phyloP scores from a whole-genome alignment of 345 rosid genomes.

The Turritis glabra region DNA sequence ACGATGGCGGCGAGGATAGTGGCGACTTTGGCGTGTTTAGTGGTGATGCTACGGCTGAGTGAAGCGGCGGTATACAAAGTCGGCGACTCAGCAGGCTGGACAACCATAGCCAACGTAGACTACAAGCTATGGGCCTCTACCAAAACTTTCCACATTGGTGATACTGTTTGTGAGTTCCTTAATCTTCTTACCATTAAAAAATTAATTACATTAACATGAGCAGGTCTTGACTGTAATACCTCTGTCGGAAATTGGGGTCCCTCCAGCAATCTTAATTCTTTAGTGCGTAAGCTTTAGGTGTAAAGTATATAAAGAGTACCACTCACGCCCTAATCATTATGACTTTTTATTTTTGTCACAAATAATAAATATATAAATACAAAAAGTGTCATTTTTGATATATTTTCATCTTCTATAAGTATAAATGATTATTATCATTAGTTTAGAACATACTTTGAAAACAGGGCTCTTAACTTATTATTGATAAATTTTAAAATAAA shows the following conservation, averaged over 20 bases:
- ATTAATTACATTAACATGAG: background rate
- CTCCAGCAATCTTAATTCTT: background rate
- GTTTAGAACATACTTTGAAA: background rate
- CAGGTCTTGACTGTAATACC: background rate
- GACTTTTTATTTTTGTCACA: background rate
- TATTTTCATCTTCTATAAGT: background rate
- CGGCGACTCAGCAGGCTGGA: conserved; percentile 93
- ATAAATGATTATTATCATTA: background rate
- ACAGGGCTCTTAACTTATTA: background rate
- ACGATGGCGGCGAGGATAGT: conserved; percentile 22
- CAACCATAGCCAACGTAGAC: conserved; percentile 77
- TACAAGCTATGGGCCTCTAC: conserved; percentile 85
- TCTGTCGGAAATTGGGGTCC: conserved; percentile 9
- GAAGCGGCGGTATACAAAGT: conserved; percentile 70
- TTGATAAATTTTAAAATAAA: background rate
- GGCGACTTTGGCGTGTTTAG: conserved; percentile 15
- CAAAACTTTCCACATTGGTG: conserved; percentile 77
- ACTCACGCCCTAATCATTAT: conserved; percentile 24
- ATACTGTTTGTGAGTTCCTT: conserved; percentile 57
- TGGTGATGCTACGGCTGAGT: conserved; percentile 35
- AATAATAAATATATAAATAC: background rate
- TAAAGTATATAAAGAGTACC: conserved; percentile 14
- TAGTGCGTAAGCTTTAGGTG: conserved; percentile 15
- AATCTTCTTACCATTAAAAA: conserved; percentile 5
- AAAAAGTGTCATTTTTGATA: background rate